Evolutionary conservation across 1,284 basidiomycete species (phyloP).

Genomic region (Cutaneotrichosporon cutaneum): DNA sequence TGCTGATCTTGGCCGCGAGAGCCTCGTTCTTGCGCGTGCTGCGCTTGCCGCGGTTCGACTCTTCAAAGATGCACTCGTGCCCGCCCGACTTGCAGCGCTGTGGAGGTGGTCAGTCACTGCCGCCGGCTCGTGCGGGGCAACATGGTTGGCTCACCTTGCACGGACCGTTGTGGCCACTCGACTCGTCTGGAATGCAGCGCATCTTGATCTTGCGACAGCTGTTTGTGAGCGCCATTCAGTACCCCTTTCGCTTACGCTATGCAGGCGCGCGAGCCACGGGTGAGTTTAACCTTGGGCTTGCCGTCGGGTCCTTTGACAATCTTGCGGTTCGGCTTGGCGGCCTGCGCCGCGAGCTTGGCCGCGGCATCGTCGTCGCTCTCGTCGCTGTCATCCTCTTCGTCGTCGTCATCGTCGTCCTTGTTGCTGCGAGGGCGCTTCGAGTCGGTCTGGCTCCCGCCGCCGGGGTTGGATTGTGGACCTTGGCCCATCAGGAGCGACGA

Average conservation of each 20-base stretch:
- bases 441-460: slow-evolving; percentile 10
- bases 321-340: slow-evolving; percentile 28
- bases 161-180: slow-evolving; percentile 67
- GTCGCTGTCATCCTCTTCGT: slow-evolving; percentile 36
- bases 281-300: slow-evolving; percentile 71
- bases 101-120: slow-evolving; percentile 36
- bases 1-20: slow-evolving; percentile 78
- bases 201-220: slow-evolving; percentile 91
- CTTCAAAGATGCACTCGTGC: slow-evolving; percentile 91
- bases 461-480: slow-evolving; percentile 5
- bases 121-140: slow-evolving; percentile 4
- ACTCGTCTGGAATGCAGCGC: slow-evolving; percentile 88
- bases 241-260: slow-evolving; percentile 35
- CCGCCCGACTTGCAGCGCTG: slow-evolving; percentile 63
- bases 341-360: slow-evolving; percentile 25
- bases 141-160: slow-evolving; percentile 62
- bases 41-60: slow-evolving; percentile 89
- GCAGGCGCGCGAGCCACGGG: slow-evolving; percentile 65
- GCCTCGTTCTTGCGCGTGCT: slow-evolving; percentile 81
- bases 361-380: slow-evolving; percentile 38
- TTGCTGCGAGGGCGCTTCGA: slow-evolving; percentile 21
- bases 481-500: slow-evolving; percentile 8
- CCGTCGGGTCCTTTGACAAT: slow-evolving; percentile 38
- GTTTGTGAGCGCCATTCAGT: background rate
- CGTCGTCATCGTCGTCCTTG: slow-evolving; percentile 23